Evolutionary conservation across 2,329 filamentous ascomycete species (phyloP), one percentile per base, ranked within the genome.

Genomic region (Fusarium globosum): DNA sequence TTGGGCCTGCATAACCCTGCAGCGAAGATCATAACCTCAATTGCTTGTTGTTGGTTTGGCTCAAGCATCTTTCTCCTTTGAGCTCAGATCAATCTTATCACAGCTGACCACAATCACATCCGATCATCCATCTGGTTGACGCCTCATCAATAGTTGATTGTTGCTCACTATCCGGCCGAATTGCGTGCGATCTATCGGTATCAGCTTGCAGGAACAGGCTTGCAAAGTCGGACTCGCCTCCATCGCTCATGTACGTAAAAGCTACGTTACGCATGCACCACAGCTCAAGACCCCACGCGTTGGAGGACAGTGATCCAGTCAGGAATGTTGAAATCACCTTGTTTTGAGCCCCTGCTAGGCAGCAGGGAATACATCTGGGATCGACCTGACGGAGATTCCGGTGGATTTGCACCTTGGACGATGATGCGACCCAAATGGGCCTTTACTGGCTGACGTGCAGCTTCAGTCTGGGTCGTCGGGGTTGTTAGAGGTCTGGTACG

Each of bases 391-490:
- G 63, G 65, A 55, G 57, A 58, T 57, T 38, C 65, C 61, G 69
- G 41, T 52, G 61, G 53, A 60, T 55, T 68, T 49, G 30, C 48
- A 38, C 46, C 33, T 57, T 55, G 43, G 56, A 60, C 58, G 70
- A 68, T 66, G 75, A 74, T 76, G 64, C 60, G 41, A 76, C 64
- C 28, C 26, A 72, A 59, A 58, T 28, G 35, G 36, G 39, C 45
- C 53, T 62, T 51, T 65, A 67, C 55, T 61, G 60, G 66, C 61
- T 66, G 59, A 71, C 56, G 48, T 65, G 63, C 71, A 73, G 53
- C 41, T 61, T 33, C 43, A 63, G 51, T 71, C 64, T 76, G 73
- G 61, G 73, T 65, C 61, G 71, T 74, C 75, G 71, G 71, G 53
- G 65, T 64, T 65, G 55, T 75, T 57, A 72, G 53, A 66, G 68